Conservation (phyloP, 2,329 filamentous ascomycete species). For the Dactylella cylindrospora region DNA sequence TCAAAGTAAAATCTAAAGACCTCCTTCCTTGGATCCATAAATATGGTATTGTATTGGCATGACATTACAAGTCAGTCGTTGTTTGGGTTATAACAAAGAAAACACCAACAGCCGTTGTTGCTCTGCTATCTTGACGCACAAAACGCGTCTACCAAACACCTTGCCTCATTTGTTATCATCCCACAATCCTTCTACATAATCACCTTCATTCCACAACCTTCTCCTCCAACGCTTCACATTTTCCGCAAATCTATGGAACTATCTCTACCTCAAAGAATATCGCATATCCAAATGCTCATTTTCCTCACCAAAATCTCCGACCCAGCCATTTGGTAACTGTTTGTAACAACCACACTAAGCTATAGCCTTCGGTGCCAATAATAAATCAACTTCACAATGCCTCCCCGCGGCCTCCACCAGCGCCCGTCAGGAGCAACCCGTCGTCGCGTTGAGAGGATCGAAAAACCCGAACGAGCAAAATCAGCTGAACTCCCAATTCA, state of each 20-base stretch:
- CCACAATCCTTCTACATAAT: no score
- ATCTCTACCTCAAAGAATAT: background rate
- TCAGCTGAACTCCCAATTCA: conserved; percentile 32
- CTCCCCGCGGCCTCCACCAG: conserved; percentile 3
- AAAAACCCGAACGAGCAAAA: conserved; percentile 11
- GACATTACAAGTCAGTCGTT: no score
- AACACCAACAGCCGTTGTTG: no score
- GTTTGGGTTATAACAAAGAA: no score
- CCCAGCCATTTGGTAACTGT: no score
- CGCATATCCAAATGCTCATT: no score
- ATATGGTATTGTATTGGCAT: no score
- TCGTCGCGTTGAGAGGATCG: conserved; percentile 13
- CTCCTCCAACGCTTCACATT: background rate
- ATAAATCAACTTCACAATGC: conserved; percentile 13
- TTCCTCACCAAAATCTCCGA: background rate
- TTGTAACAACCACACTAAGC: background rate
- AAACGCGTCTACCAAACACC: no score
- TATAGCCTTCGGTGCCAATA: background rate
- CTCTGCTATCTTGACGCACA: no score
- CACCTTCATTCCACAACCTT: background rate
- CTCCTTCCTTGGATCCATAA: no score
- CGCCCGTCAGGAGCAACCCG: conserved; percentile 6
- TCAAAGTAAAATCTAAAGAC: no score
- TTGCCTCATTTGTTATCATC: no score
- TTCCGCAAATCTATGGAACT: background rate